Base-by-base conservation (phyloP, 768 basidiomycete genomes). In the Trametes sanguinea region DNA sequence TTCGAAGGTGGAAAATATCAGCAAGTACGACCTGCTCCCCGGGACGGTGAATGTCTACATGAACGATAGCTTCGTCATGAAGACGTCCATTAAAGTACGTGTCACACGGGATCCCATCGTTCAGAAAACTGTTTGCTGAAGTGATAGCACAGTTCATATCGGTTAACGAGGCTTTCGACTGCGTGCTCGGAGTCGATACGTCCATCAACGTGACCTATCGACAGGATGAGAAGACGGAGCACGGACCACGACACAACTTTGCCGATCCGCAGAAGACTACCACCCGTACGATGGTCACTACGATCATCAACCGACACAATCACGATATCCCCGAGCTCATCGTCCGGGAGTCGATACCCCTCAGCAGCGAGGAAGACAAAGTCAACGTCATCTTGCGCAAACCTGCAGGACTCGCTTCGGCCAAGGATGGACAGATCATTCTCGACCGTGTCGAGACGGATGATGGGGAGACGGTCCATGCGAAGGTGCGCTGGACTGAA, bases 31-130 rank as follows among this genome's bases (percentile, higher is more conserved):
- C 30, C 74, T 87, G 33, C 77, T 87, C 2, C 75, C 82, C 6
- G 86, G 86, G 0, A 74, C 77, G 0, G 80, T 85, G 45, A 79
- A 72, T 58, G 80, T 87, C 29, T 83, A 86, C 67, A 67, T 86
- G 59, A 81, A 87, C 65, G 83, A 84, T 57, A 76, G 77, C 52
- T 85, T 80, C 68, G 83, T 86, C 4, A 81, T 84, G n/a, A 80
- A 78, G 69, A 83, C 84, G 0, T 71, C 70, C 2, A 81, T 85
- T 51, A 65, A 65, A 13, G 81, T 83, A 65, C 45, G 76, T 71
- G 6, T 33, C 37, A 46, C 29, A 43, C 7, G 29, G 5, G n/a
- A 14, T 17, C 51, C 6, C 11, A 2, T 37, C 22, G 22, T 22
- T 22, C 22, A 22, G 22, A 22, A 22, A 22, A 22, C 22, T 22